Evolutionary conservation across 2,329 filamentous ascomycete genomes (phyloP).

Genomic region (Fusarium sp.): DNA sequence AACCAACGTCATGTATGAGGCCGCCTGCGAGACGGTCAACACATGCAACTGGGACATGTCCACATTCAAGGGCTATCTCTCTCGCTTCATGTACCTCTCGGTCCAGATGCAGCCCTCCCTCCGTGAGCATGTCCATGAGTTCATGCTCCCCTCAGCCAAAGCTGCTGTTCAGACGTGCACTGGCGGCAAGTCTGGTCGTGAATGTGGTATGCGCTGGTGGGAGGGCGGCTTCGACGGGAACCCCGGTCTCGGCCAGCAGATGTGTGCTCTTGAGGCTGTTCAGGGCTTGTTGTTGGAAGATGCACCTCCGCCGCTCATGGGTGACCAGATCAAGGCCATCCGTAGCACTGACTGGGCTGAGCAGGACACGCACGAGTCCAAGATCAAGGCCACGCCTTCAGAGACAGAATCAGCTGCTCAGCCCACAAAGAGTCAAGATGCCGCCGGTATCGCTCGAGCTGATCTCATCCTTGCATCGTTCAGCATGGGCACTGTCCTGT

Average conservation of each 20-base stretch:
- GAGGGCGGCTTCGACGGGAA: conserved; percentile 65
- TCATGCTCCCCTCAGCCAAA: conserved; percentile 63
- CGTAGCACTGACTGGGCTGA: conserved; percentile 44
- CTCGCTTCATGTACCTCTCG: conserved; percentile 71
- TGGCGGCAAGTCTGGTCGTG: conserved; percentile 62
- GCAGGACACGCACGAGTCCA: conserved; percentile 25
- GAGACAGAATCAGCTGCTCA: conserved; percentile 14
- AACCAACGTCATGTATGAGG: conserved; percentile 72
- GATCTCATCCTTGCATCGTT: conserved; percentile 38
- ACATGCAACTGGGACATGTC: conserved; percentile 72
- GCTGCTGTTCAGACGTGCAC: conserved; percentile 68
- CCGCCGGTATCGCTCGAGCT: conserved; percentile 26
- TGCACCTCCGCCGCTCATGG: conserved; percentile 58
- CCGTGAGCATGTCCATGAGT: conserved; percentile 56
- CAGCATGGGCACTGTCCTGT: conserved; percentile 35
- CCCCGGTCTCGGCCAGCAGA: conserved; percentile 69
- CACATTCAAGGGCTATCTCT: conserved; percentile 75
- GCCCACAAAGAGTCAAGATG: conserved; percentile 36
- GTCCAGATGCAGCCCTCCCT: conserved; percentile 67
- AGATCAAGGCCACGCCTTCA: conserved; percentile 30
- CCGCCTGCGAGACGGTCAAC: conserved; percentile 69
- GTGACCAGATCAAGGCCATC: conserved; percentile 60
- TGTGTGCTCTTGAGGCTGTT: conserved; percentile 72
- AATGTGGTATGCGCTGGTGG: conserved; percentile 74
- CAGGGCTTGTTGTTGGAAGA: conserved; percentile 65